Evolutionary conservation across 306 rosid genomes (phyloP).

Genomic region (Spatholobus suberectus): DNA sequence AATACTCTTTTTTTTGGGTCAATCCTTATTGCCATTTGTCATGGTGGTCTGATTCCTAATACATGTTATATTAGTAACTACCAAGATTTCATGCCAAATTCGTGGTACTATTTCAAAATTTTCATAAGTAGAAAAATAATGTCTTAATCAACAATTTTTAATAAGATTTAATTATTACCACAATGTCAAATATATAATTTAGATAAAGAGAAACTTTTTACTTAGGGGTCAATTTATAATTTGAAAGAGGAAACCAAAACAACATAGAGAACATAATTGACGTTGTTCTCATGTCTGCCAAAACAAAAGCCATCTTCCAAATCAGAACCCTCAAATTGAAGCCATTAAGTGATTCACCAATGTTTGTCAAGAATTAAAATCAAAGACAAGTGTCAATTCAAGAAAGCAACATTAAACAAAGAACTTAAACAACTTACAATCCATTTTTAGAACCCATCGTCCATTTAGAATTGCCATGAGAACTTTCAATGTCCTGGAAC

Average conservation of each 20-base stretch:
- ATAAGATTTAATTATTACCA: background rate
- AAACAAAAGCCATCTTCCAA: background rate
- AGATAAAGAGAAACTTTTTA: background rate
- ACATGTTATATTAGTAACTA: background rate
- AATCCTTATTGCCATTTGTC: too few relatives aligned
- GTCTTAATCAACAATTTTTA: background rate
- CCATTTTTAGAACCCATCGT: constrained; percentile 82
- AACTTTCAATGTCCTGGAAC: constrained; percentile 82
- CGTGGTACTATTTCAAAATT: background rate
- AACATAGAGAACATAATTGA: background rate
- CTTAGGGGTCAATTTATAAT: background rate
- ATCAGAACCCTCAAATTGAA: background rate
- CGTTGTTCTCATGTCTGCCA: background rate
- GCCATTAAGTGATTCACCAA: background rate
- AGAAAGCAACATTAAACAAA: background rate
- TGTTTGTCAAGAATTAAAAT: constrained; percentile 12
- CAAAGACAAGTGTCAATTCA: constrained; percentile 6
- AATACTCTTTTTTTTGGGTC: too few relatives aligned
- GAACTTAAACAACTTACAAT: constrained; percentile 60
- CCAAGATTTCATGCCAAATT: background rate
- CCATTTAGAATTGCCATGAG: constrained; percentile 87
- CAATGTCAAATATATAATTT: background rate
- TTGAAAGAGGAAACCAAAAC: background rate
- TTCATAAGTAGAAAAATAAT: background rate
- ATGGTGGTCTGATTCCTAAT: too few relatives aligned